Evolutionary conservation across 305 asterid species (phyloP), one percentile per base, ranked within the genome.

Genomic region (Fraxinus paxiana): DNA sequence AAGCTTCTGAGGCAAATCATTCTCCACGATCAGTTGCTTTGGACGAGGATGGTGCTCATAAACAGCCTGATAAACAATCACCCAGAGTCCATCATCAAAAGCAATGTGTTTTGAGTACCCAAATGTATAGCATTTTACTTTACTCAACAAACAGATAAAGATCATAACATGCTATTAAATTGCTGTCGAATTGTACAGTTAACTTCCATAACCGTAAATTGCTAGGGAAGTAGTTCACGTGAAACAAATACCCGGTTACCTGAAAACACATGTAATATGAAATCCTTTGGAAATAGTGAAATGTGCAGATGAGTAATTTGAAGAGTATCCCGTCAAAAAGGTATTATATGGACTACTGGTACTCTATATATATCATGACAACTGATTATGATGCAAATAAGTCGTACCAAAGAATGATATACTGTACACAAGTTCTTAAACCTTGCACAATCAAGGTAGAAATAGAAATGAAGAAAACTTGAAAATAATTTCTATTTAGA

Each of bases 21-120:
- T 93, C 92, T 94, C 99, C 85, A 96, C 97, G 37, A 96, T 96
- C 86, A 96, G 88, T 82, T 96, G 97, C 88, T 96, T 94, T 18
- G 99, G 98, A 37, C 97, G 98, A 4, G 97, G 98, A 82, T 96
- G 99, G 80, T 93, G 98, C 89, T 94, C 98, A 59, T 96, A 96
- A 15, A 96, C 98, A 82, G 95, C 98, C 99, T 96, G 91, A 69
- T 80, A 83, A 78, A 26, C 9, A 30, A 75, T 75, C 10, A 65
- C 33, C 43, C 41, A 26, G 69, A 51, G 38, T 69, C 28, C 22
- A 20, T 20, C 75, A 63, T 82, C 75, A 79, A 37, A 30, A 7
- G 82, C 1, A 61, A 26, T 1, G 38, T 30, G 18, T 30, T 3
- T 13, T 38, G 20, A 48, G 22, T n/a, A 51, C 12, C 69, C 38